A percentile compares a stretch with the other conserved stretches of the same genome.
Conservation (phyloP, 1,284 basidiomycete species). For the Cutaneotrichosporon sp. region DNA sequence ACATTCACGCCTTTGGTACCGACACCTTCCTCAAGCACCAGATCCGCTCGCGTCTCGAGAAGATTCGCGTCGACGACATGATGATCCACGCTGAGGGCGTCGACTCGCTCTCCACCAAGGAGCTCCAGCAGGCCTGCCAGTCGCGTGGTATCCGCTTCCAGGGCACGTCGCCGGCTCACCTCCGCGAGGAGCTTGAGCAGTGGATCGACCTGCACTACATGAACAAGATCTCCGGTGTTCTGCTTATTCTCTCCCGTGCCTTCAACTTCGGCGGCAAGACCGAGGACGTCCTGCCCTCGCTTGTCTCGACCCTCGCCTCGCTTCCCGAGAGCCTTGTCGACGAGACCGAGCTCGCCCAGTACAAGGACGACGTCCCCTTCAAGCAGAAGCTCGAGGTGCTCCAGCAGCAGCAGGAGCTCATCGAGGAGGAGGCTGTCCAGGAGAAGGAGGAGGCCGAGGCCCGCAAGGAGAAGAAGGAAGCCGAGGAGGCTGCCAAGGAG, state of each 20-base stretch:
- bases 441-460: slow-evolving; percentile 94
- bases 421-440: slow-evolving; percentile 98
- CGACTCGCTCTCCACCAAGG: slow-evolving; percentile 83
- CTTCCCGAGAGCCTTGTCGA: slow-evolving; percentile 94
- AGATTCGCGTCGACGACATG: slow-evolving; percentile 87
- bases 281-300: slow-evolving; percentile 76
- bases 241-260: slow-evolving; percentile 88
- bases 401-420: slow-evolving; percentile 98
- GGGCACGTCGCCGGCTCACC: slow-evolving; percentile 76
- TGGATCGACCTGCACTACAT: slow-evolving; percentile 95
- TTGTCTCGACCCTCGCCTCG: slow-evolving; percentile 89
- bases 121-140: slow-evolving; percentile 91
- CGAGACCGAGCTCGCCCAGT: slow-evolving; percentile 95
- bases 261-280: slow-evolving; percentile 89
- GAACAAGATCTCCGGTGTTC: slow-evolving; percentile 82
- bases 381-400: slow-evolving; percentile 98
- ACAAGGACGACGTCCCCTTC: slow-evolving; percentile 83
- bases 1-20: slow-evolving; percentile 96
- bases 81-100: slow-evolving; percentile 87
- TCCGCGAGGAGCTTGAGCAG: slow-evolving; percentile 84
- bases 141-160: slow-evolving; percentile 89
- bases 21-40: slow-evolving; percentile 97
- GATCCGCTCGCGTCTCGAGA: slow-evolving; percentile 79
- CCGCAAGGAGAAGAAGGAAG: slow-evolving; percentile 77
- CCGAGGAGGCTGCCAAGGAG: slow-evolving; percentile 60